phyloP scores from a whole-genome alignment of 2,329 filamentous ascomycete genomes.

The Stagonosporopsis tanaceti region DNA sequence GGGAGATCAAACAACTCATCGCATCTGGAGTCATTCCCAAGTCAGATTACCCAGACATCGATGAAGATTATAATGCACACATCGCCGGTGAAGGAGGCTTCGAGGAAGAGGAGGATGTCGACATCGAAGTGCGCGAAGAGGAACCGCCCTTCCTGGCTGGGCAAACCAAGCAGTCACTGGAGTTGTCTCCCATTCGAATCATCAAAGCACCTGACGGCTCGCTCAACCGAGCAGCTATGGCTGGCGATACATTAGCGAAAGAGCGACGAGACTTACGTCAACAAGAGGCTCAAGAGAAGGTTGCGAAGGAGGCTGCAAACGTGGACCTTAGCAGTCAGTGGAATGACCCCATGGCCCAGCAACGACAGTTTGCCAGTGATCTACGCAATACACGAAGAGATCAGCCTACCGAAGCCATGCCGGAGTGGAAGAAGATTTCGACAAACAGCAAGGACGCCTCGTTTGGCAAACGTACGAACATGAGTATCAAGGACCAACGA shows the following conservation, averaged over 20 bases:
- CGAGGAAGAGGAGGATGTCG: constrained; percentile 93
- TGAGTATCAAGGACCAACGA: constrained; percentile 95
- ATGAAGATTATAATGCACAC: constrained; percentile 91
- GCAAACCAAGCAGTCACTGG: constrained; percentile 94
- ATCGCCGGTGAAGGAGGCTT: constrained; percentile 85
- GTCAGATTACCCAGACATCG: constrained; percentile 90
- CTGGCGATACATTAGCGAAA: constrained; percentile 85
- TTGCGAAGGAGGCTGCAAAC: constrained; percentile 75
- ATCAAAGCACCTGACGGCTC: constrained; percentile 99
- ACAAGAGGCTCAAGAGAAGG: constrained; percentile 82
- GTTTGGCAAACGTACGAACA: constrained; percentile 83
- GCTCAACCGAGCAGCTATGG: constrained; percentile 94
- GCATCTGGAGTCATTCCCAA: constrained; percentile 93
- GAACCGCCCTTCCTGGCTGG: constrained; percentile 95
- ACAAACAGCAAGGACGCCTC: constrained; percentile 81
- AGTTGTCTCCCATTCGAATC: constrained; percentile 92
- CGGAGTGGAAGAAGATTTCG: constrained; percentile 91
- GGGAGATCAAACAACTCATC: constrained; percentile 97
- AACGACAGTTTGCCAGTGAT: constrained; percentile 89
- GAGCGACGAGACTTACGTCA: constrained; percentile 89
- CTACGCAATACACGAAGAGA: constrained; percentile 71
- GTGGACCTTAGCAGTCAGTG: constrained; percentile 89
- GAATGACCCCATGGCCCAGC: constrained; percentile 96
- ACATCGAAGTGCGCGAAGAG: constrained; percentile 95
- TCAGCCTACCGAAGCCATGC: constrained; percentile 71